These are phyloP conservation scores for Hanseniaspora opuntiae DNA, from an alignment of 805 yeast species.

Conservation along the genomic window DNA sequence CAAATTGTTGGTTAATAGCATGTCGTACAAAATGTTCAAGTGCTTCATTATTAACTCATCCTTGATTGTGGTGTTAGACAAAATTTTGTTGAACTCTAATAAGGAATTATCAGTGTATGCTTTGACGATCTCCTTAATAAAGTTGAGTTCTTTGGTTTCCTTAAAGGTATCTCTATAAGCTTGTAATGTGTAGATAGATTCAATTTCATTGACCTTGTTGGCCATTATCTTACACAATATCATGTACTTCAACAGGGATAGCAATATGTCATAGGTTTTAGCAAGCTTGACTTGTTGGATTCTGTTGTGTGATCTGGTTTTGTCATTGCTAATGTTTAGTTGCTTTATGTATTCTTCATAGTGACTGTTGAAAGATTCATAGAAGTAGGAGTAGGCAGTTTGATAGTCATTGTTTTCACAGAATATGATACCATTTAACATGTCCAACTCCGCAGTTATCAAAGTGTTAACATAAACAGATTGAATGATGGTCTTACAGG, in stretches of 20 bases:
- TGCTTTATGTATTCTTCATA: conserved; percentile 27
- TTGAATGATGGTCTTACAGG: conserved; percentile 96
- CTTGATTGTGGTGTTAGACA: conserved; percentile 43
- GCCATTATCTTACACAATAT: conserved; percentile 85
- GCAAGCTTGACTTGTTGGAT: background rate
- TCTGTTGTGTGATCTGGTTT: conserved; percentile 25
- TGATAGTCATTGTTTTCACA: conserved; percentile 95
- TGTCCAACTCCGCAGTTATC: conserved; percentile 84
- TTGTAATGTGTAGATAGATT: conserved; percentile 42
- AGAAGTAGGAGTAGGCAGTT: conserved; percentile 90
- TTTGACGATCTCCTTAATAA: conserved; percentile 83
- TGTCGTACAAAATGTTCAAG: conserved; percentile 83
- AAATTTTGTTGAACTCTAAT: conserved; percentile 77
- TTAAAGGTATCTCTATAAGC: conserved; percentile 34
- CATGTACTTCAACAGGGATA: conserved; percentile 81
- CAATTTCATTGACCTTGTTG: conserved; percentile 73
- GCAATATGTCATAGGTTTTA: conserved; percentile 48
- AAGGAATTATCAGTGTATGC: conserved; percentile 84
- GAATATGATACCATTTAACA: conserved; percentile 87
- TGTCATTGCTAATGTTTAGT: conserved; percentile 10
- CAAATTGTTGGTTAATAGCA: conserved; percentile 80
- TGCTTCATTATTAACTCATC: conserved; percentile 86
- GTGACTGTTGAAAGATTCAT: conserved; percentile 86
- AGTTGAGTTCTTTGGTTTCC: conserved; percentile 67
- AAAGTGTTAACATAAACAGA: conserved; percentile 90